Percentiles rank a stretch among this genome's conserved stretches.
Conservation (phyloP, 2,329 filamentous ascomycete genomes). For the Rhexocercosporidium sp. region DNA sequence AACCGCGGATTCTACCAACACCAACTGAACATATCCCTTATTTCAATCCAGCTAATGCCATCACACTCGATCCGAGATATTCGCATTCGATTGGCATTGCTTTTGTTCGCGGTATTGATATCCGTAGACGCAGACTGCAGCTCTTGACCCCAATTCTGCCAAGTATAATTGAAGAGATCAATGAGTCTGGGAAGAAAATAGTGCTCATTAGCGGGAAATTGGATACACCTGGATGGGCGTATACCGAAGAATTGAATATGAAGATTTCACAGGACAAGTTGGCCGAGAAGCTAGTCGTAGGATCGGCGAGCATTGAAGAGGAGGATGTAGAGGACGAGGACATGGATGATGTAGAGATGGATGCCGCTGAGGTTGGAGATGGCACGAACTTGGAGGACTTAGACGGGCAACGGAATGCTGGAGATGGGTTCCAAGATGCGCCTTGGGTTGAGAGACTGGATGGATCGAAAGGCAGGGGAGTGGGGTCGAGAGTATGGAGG, state of each 20-base stretch:
- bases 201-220: constrained; percentile 72
- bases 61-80: constrained; percentile 62
- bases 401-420: constrained; percentile 26
- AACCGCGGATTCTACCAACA: constrained; percentile 44
- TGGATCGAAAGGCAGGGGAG: constrained; percentile 59
- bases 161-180: constrained; percentile 48
- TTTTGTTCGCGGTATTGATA: constrained; percentile 73
- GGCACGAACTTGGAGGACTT: not conserved
- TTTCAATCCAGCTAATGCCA: constrained; percentile 59
- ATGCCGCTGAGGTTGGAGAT: constrained; percentile 12
- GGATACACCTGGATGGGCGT: constrained; percentile 72
- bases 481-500: constrained; percentile 66
- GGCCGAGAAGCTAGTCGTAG: constrained; percentile 30
- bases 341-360: constrained; percentile 12
- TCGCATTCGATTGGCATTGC: constrained; percentile 67
- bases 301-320: not conserved
- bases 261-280: constrained; percentile 27
- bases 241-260: constrained; percentile 64
- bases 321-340: constrained; percentile 12
- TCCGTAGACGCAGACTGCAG: constrained; percentile 58
- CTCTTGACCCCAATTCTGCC: constrained; percentile 65
- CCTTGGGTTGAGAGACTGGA: constrained; percentile 66
- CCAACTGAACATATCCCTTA: constrained; percentile 65
- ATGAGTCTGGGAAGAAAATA: constrained; percentile 52
- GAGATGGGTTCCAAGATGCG: constrained; percentile 44